Base-by-base conservation (phyloP, 208 protist genomes). In the Blechomonas ayalai region DNA sequence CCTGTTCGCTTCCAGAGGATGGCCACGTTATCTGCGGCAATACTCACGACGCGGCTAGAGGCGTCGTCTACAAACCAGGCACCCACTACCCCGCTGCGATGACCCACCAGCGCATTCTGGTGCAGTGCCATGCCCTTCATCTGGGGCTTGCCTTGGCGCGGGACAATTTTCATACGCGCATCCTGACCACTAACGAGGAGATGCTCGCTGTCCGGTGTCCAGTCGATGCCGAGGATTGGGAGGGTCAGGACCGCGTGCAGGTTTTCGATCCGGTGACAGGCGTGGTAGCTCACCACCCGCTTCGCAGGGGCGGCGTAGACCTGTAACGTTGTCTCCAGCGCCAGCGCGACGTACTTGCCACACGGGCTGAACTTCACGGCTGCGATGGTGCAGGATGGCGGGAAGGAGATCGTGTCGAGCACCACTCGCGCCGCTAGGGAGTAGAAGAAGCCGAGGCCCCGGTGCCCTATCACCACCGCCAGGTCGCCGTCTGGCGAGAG, bases 391-490 rank as follows among this genome's bases (percentile, higher is more conserved):
- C 79, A 89, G 34, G 69, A 65, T 1, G 79, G 82, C 2, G 86
- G 86, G 52, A 95, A 89, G 23, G 86, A 84, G 40, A 95, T 74
- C 18, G 80, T 88, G 54, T 95, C 86, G 33, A 95, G 61, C 35
- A 83, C 81, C n/a, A 91, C 86, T 9, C 71, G 71, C 15, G 86
- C 69, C 35, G 82, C 83, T 43, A 95, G 42, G 34, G 73, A 69
- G 61, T 90, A 95, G 46, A 95, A 95, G 53, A 95, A 91, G 37
- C 82, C 86, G 20, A 95, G 46, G 5, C 86, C 82, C 25, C 86
- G 78, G 23, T 68, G 54, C 20, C 86, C 86, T 45, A 91, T 67
- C 3, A 58, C 82, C 42, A 95, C 59, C 9, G 76, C 37, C 8
- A 95, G 68, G 56, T 91, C 86, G 4, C 82, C 86, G 52, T 95